Conservation (phyloP, 73 alveolate genomes). For the Symbiodinium pilosum region DNA sequence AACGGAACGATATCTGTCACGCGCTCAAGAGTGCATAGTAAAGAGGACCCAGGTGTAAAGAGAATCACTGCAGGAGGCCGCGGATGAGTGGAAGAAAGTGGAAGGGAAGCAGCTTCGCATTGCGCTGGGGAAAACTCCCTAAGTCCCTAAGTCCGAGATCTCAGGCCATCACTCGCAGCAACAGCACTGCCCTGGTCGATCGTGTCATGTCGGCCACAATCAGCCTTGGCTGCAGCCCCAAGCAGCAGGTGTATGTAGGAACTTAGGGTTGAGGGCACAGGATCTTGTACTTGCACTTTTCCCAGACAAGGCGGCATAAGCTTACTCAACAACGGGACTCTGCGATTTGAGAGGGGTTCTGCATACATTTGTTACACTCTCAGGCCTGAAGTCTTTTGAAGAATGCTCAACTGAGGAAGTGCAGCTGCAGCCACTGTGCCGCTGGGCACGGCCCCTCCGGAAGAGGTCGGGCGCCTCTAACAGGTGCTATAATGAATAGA, state of each 20-base stretch:
- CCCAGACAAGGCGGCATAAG: too few relatives aligned
- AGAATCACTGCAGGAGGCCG: too few relatives aligned
- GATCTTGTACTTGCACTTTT: too few relatives aligned
- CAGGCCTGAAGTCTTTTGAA: too few relatives aligned
- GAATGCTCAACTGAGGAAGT: not conserved
- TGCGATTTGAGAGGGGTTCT: too few relatives aligned
- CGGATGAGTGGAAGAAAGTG: too few relatives aligned
- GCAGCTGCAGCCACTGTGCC: not conserved
- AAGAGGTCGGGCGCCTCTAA: not conserved
- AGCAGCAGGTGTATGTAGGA: too few relatives aligned
- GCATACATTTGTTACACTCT: not conserved
- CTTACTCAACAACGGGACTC: too few relatives aligned
- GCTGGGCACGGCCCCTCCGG: not conserved
- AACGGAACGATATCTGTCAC: constrained; percentile 23
- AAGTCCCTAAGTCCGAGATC: not conserved
- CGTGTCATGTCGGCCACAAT: constrained; percentile 43
- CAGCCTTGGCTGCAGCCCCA: constrained; percentile 15
- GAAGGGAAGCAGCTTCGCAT: not conserved
- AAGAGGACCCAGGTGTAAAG: too few relatives aligned
- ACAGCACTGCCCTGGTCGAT: constrained; percentile 56
- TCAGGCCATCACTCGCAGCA: constrained; percentile 61
- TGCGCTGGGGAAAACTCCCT: not conserved
- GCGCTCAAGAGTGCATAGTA: too few relatives aligned
- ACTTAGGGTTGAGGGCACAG: not conserved
- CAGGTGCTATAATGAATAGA: too few relatives aligned